Evolutionary conservation across 2,329 filamentous ascomycete species (phyloP), one percentile per base, ranked within the genome.

Genomic region (Epichloe amarillans): DNA sequence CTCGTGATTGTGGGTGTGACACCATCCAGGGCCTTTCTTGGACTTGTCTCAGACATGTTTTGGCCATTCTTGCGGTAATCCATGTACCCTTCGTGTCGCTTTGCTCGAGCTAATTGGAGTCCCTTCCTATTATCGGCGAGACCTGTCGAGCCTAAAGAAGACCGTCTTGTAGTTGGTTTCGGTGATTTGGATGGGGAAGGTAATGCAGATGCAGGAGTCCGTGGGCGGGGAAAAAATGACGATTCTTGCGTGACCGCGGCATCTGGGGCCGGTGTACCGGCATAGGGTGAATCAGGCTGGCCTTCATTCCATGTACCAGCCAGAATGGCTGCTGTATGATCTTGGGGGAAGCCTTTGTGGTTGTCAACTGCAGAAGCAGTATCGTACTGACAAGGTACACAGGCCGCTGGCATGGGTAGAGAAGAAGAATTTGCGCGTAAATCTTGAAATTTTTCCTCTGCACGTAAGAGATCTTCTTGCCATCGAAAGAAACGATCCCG

Each of bases 401-500:
- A 63, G 21, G 49, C 40, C 26, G 56, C 37, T 10, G 52, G 55
- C n/a, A 47, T 38, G 19, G 60, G 54, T 7, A 50, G 48, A 26
- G 53, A 14, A 37, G 53, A 54, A 19, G 50, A 47, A 30, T 50
- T 53, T 19, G 52, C 30, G 21, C 55, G 63, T 5, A 55, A 40
- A 23, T 68, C 64, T 21, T 59, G 62, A 11, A 54, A 21, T 66
- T 64, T 75, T 67, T 51, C 67, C 54, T 82, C 79, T 12, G 79
- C 83, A 51, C 75, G 73, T 56, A 74, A 74, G 30, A 96, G 72
- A 58, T 95, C 90, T 19, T 81, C 74, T 47, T 72, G 72, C 93
- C 93, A 98, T 53, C 82, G 80, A 43, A 80, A 62, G 71, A 84
- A 97, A 41, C 93, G 83, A 52, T 93, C 84, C 54, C 76, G 75